A percentile compares a stretch with the other conserved stretches of the same genome.
Evolutionary conservation across 768 basidiomycete species (phyloP).

Genomic region (Pleurotus djamor): DNA sequence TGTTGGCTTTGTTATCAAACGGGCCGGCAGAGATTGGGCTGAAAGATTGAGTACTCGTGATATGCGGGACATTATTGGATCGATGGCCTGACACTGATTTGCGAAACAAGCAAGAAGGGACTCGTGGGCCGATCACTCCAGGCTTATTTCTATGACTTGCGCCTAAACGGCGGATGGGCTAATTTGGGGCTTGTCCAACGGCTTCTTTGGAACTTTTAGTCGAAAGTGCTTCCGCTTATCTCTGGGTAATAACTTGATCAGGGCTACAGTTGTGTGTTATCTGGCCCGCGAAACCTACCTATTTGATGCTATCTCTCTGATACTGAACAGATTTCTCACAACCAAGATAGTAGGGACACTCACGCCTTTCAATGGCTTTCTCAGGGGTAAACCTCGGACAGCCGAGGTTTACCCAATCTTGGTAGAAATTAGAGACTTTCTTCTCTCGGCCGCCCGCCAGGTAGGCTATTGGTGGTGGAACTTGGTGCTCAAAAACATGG

Average conservation of each 20-base stretch:
- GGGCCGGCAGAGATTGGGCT: slow-evolving; percentile 1
- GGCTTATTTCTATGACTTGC: slow-evolving; percentile 6
- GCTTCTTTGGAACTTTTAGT: slow-evolving; percentile 5
- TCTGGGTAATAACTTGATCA: slow-evolving; percentile 6
- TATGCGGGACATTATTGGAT: slow-evolving; percentile 3
- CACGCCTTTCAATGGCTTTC: slow-evolving; percentile 6
- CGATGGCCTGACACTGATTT: slow-evolving; percentile 1
- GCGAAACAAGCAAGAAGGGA: neutral
- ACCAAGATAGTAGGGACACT: neutral
- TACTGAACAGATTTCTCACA: slow-evolving; percentile 1
- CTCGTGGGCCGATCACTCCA: slow-evolving; percentile 7
- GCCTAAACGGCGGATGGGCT: slow-evolving; percentile 5
- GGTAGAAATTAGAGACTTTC: neutral
- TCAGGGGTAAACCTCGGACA: slow-evolving; percentile 24
- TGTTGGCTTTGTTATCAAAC: slow-evolving; percentile 4
- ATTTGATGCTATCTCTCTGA: neutral
- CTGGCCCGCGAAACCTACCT: neutral
- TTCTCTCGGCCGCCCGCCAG: neutral
- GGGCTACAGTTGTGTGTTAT: neutral
- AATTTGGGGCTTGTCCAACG: neutral
- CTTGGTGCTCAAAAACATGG: too few species aligned
- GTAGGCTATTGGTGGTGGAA: too few species aligned
- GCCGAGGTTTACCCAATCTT: slow-evolving; percentile 25
- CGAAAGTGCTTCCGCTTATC: slow-evolving; percentile 6
- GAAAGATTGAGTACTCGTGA: slow-evolving; percentile 7